Percentiles rank a stretch among this genome's conserved stretches.
phyloP scores from a whole-genome alignment of 2,329 filamentous ascomycete genomes.

The Xylariaceae sp. region DNA sequence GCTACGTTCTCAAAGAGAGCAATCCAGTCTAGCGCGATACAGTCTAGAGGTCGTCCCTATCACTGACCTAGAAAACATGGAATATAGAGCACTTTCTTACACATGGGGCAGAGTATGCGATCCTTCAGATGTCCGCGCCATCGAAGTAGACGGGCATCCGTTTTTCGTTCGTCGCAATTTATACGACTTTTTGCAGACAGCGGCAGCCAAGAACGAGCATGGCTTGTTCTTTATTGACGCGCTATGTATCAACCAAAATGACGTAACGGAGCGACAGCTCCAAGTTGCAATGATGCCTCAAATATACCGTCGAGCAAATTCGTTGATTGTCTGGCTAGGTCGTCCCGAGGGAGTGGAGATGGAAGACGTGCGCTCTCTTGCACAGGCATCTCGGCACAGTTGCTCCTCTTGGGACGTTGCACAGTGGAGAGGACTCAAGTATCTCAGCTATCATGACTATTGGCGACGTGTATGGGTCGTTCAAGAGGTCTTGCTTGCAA shows the following conservation, averaged over 20 bases:
- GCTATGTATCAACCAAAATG: background rate
- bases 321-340: background rate
- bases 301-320: background rate
- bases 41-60: background rate
- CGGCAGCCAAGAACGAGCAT: background rate
- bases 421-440: slow-evolving; percentile 13
- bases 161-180: slow-evolving; percentile 18
- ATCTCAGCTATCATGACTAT: slow-evolving; percentile 16
- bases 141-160: slow-evolving; percentile 9
- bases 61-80: background rate
- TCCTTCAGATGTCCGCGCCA: slow-evolving; percentile 2
- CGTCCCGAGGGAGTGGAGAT: background rate
- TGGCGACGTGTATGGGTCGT: slow-evolving; percentile 20
- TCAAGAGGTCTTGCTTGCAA: slow-evolving; percentile 18
- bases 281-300: background rate
- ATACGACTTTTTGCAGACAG: slow-evolving; percentile 12
- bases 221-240: slow-evolving; percentile 18
- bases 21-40: background rate
- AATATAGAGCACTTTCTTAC: background rate
- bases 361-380: background rate
- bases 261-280: background rate
- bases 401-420: background rate
- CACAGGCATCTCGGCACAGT: background rate
- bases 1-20: background rate
- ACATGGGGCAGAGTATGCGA: background rate